A percentile compares a stretch with the other conserved stretches of the same genome.
phyloP scores from a whole-genome alignment of 2,329 filamentous ascomycete genomes.

The Coniochaeta prunicola region DNA sequence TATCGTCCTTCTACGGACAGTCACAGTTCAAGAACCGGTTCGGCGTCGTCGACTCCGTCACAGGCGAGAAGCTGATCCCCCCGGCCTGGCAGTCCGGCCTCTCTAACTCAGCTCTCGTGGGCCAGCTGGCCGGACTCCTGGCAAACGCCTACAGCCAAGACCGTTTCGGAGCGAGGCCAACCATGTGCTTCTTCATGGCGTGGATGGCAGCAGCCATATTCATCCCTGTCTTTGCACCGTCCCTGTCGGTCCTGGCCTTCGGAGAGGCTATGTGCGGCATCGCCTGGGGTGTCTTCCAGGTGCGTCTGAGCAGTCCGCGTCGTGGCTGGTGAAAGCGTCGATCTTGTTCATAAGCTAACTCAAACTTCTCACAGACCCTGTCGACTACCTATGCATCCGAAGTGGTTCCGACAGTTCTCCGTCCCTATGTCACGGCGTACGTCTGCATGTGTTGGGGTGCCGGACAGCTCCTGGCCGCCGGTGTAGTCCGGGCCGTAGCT shows the following conservation, averaged over 20 bases:
- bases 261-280: slow-evolving; percentile 30
- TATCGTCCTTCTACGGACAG: slow-evolving; percentile 24
- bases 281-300: slow-evolving; percentile 27
- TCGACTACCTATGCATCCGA: slow-evolving; percentile 29
- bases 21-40: slow-evolving; percentile 21
- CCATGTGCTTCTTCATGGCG: slow-evolving; percentile 28
- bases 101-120: slow-evolving; percentile 32
- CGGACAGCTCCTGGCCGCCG: slow-evolving; percentile 28
- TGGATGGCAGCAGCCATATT: slow-evolving; percentile 28
- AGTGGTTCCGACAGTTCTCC: slow-evolving; percentile 21
- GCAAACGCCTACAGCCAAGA: slow-evolving; percentile 34
- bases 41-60: slow-evolving; percentile 12
- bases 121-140: slow-evolving; percentile 35
- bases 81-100: slow-evolving; percentile 39
- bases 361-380: slow-evolving; percentile 14
- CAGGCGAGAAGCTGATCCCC: slow-evolving; percentile 28
- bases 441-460: slow-evolving; percentile 32
- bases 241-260: slow-evolving; percentile 23
- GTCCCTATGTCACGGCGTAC: slow-evolving; percentile 27
- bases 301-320: neutral
- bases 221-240: slow-evolving; percentile 26
- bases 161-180: slow-evolving; percentile 25
- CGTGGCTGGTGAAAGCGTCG: neutral
- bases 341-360: neutral
- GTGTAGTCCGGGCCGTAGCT: slow-evolving; percentile 23